A percentile compares a stretch with the other conserved stretches of the same genome.
These are phyloP conservation scores for Lathyrus tuberosus DNA, from an alignment of 306 rosid genomes.

Conservation along the genomic window DNA sequence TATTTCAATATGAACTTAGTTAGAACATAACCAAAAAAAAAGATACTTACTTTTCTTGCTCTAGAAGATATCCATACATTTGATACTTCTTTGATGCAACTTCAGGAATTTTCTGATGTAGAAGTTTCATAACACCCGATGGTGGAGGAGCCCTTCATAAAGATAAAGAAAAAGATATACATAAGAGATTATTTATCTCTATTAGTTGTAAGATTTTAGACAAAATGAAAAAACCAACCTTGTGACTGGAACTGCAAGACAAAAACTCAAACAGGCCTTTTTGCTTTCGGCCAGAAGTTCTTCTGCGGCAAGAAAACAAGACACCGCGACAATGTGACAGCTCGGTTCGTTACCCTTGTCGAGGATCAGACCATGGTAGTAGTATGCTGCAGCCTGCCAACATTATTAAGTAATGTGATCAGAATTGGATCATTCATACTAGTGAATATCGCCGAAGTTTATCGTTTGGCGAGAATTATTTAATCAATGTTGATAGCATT, in stretches of 20 bases:
- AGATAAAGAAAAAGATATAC: background rate
- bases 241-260: conserved; percentile 87
- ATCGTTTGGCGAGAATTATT: background rate
- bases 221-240: conserved; percentile 53
- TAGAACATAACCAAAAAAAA: conserved; percentile 17
- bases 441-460: background rate
- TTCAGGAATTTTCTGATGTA: conserved; percentile 86
- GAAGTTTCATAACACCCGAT: conserved; percentile 86
- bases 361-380: conserved; percentile 88
- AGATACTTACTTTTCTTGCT: conserved; percentile 77
- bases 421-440: background rate
- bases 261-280: conserved; percentile 81
- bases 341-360: conserved; percentile 86
- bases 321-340: conserved; percentile 64
- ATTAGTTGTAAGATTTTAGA: background rate
- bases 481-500: conserved; percentile 23
- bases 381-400: conserved; percentile 87
- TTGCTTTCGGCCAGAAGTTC: conserved; percentile 80
- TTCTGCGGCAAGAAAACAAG: conserved; percentile 94
- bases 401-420: background rate
- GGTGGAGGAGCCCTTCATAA: conserved; percentile 78
- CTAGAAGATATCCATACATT: conserved; percentile 83
- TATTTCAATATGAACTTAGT: conserved; percentile 1
- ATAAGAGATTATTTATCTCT: too few relatives aligned
- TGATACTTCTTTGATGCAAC: conserved; percentile 87